Evolutionary conservation across 768 basidiomycete genomes (phyloP).

Genomic region (Boletus rufocinnamomeus): DNA sequence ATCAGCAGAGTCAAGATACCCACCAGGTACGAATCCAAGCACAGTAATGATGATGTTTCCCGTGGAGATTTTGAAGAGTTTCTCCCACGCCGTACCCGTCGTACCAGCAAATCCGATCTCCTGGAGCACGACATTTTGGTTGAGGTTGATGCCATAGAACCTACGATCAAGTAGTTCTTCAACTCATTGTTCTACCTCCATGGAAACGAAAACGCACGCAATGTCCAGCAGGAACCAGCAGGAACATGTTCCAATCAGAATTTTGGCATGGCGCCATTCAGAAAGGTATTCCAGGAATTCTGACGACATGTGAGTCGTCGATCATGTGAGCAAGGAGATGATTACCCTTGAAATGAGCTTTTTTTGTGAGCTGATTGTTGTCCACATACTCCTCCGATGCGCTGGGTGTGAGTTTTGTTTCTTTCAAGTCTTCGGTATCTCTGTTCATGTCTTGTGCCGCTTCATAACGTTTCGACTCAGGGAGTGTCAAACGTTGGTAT

Average conservation of each 20-base stretch:
- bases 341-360: conserved; percentile 54
- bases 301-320: conserved; percentile 17
- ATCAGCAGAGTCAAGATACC: conserved; percentile 1
- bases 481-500: conserved; percentile 73
- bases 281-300: conserved; percentile 71
- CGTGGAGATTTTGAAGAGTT: conserved; percentile 64
- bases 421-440: conserved; percentile 36
- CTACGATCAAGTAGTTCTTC: conserved; percentile 32
- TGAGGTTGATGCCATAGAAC: conserved; percentile 76
- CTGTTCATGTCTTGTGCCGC: conserved; percentile 39
- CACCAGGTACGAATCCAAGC: conserved; percentile 76
- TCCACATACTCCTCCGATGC: conserved; percentile 5
- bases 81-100: conserved; percentile 58
- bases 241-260: conserved; percentile 63
- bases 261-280: conserved; percentile 68
- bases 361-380: conserved; percentile 37
- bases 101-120: conserved; percentile 68
- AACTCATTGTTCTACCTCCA: not conserved
- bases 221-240: conserved; percentile 82
- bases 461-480: conserved; percentile 61
- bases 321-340: not conserved
- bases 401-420: conserved; percentile 23
- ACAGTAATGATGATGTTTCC: conserved; percentile 73
- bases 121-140: conserved; percentile 76
- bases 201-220: conserved; percentile 41